Percentiles rank a stretch among this genome's conserved stretches.
phyloP scores from a whole-genome alignment of 2,329 filamentous ascomycete genomes.

The Ilyonectria mors-panacis region DNA sequence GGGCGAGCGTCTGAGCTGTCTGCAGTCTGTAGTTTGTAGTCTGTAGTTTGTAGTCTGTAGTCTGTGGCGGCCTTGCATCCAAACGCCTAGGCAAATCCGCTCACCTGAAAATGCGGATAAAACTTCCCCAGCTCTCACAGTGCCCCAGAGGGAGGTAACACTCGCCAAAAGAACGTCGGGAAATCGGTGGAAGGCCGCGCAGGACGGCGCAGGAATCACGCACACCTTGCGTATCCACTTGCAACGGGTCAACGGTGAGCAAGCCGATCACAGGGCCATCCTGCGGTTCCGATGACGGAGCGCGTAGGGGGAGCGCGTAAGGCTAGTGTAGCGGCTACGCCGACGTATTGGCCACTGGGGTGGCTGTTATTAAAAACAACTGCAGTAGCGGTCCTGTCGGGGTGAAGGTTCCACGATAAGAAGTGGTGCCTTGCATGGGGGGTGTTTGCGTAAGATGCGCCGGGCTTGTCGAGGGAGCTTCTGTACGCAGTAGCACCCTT shows the following conservation, averaged over 20 bases:
- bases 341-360: constrained; percentile 21
- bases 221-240: constrained; percentile 29
- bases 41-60: not conserved
- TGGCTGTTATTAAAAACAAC: constrained; percentile 25
- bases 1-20: not conserved
- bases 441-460: not conserved
- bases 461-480: not conserved
- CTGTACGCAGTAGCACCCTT: not conserved
- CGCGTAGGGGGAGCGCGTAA: constrained; percentile 1
- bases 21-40: not conserved
- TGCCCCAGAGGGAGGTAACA: constrained; percentile 10
- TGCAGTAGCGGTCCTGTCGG: constrained; percentile 6
- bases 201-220: constrained; percentile 8
- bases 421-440: constrained; percentile 30
- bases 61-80: not conserved
- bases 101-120: not conserved
- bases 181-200: constrained; percentile 22
- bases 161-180: constrained; percentile 25
- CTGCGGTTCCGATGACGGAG: constrained; percentile 32
- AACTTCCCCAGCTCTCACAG: constrained; percentile 18
- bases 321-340: constrained; percentile 10
- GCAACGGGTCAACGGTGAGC: constrained; percentile 29
- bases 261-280: constrained; percentile 29
- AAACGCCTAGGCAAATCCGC: not conserved
- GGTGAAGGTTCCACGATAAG: constrained; percentile 23